Evolutionary conservation across 2,329 filamentous ascomycete genomes (phyloP).

Genomic region (Fonsecaea pedrosoi): DNA sequence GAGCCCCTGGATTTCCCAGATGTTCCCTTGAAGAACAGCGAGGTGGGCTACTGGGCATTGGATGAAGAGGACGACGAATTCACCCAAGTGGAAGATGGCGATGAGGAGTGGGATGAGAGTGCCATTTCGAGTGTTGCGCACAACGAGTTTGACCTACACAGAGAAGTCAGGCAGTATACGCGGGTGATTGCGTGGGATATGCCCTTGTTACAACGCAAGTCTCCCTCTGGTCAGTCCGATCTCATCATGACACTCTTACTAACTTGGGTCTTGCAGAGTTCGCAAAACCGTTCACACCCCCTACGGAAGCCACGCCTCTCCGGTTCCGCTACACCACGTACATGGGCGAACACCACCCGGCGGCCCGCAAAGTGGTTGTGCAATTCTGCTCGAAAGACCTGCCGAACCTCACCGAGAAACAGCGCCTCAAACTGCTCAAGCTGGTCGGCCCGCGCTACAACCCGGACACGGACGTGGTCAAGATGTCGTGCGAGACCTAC

Average conservation of each 20-base stretch:
- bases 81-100: slow-evolving; percentile 57
- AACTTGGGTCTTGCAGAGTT: slow-evolving; percentile 64
- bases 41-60: slow-evolving; percentile 51
- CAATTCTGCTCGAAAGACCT: slow-evolving; percentile 82
- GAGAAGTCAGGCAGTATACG: slow-evolving; percentile 87
- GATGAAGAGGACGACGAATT: slow-evolving; percentile 55
- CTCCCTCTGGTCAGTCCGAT: neutral
- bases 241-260: neutral
- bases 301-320: slow-evolving; percentile 70
- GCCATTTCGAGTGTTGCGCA: slow-evolving; percentile 86
- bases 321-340: slow-evolving; percentile 97
- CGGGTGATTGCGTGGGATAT: slow-evolving; percentile 93
- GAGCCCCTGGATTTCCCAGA: slow-evolving; percentile 33
- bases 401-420: slow-evolving; percentile 60
- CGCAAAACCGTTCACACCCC: slow-evolving; percentile 78
- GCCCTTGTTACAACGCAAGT: slow-evolving; percentile 83
- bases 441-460: slow-evolving; percentile 86
- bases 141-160: slow-evolving; percentile 82
- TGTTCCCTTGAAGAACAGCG: slow-evolving; percentile 21
- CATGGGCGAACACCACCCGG: slow-evolving; percentile 91
- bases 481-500: slow-evolving; percentile 90
- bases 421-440: slow-evolving; percentile 84
- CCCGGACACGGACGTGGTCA: slow-evolving; percentile 78
- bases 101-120: slow-evolving; percentile 70
- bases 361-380: slow-evolving; percentile 90